Conservation (phyloP, 805 yeast species). For the Hanseniaspora pseudoguilliermondii region DNA sequence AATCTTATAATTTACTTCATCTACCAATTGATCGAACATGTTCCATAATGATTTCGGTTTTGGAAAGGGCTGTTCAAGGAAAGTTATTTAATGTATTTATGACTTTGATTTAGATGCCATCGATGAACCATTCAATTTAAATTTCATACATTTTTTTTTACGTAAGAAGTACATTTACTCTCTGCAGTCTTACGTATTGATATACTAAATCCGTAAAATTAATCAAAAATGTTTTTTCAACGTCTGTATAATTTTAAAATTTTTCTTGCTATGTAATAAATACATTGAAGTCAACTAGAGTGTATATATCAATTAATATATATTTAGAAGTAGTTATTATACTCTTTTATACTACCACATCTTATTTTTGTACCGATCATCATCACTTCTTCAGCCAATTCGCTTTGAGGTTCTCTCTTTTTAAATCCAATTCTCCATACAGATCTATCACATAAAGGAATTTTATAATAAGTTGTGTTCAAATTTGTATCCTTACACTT, state of each 20-base stretch:
- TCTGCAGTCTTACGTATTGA: too few relatives aligned
- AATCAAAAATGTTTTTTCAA: too few relatives aligned
- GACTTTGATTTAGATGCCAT: too few relatives aligned
- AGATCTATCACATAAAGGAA: slow-evolving; percentile 18
- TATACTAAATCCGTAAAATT: background rate
- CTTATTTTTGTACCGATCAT: slow-evolving; percentile 19
- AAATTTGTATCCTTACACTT: slow-evolving; percentile 1
- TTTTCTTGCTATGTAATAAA: background rate
- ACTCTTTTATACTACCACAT: slow-evolving; percentile 19
- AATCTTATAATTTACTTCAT: slow-evolving; percentile 2
- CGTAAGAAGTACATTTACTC: background rate
- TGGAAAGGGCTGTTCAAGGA: too few relatives aligned
- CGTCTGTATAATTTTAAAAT: background rate
- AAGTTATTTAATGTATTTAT: too few relatives aligned
- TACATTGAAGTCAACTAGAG: too few relatives aligned
- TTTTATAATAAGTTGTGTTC: slow-evolving; percentile 16
- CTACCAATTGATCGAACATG: slow-evolving; percentile 10
- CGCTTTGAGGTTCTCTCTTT: slow-evolving; percentile 6
- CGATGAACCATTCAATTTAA: too few relatives aligned
- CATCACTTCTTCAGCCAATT: slow-evolving; percentile 12
- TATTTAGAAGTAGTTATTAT: slow-evolving; percentile 14
- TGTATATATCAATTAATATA: background rate
- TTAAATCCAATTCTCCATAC: slow-evolving; percentile 20
- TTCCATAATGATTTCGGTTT: too few relatives aligned
- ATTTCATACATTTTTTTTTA: background rate